Base-by-base conservation (phyloP, 2,329 filamentous ascomycete species). In the Pseudocercospora cruenta region DNA sequence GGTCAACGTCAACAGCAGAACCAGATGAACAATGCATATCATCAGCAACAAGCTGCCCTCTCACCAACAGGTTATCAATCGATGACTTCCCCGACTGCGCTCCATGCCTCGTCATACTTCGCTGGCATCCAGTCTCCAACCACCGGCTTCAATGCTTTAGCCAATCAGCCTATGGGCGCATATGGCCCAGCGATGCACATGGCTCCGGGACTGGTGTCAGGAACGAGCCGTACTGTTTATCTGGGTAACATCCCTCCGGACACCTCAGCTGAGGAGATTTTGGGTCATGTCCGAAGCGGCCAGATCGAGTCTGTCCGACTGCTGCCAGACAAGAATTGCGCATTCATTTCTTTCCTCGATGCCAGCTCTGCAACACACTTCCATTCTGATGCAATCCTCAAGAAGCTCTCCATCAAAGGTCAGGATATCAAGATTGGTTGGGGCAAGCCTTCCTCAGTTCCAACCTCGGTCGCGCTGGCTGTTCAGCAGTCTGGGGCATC, bases 341-440 rank as follows among this genome's bases (percentile, higher is more conserved):
- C 95, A 65, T 99, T 99, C 85, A 98, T 99, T 78, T 99, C 95
- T 7, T 99, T 99, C 84, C 85, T 99, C 71, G 95, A 99, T 77
- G 93, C 94, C 75, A 97, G 94, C 82, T 97, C 95, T 31, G 95
- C 95, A 64, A 98, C 94, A 22, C 95, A 99, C 79, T 99, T 99
- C 83, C 95, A 99, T 84, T 99, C 95, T 21, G 95, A 99, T 85
- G 95, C 95, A 73, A 99, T 99, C 82, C 87, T 99, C 87, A 99
- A 99, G 86, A 99, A 98, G 86, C 88, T 99, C 78, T 94, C 94
- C 75, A 96, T 99, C 83, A 94, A 96, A 82, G 94, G 94, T 26
- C 95, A 98, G 83, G 95, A 99, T 79, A 97, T 99, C 84, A 99
- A 99, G 85, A 94, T 99, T 75, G 95, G 95, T 69, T 99, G 95